phyloP scores from a whole-genome alignment of 2,329 filamentous ascomycete genomes.

The Magnaporthiopsis incrustans region DNA sequence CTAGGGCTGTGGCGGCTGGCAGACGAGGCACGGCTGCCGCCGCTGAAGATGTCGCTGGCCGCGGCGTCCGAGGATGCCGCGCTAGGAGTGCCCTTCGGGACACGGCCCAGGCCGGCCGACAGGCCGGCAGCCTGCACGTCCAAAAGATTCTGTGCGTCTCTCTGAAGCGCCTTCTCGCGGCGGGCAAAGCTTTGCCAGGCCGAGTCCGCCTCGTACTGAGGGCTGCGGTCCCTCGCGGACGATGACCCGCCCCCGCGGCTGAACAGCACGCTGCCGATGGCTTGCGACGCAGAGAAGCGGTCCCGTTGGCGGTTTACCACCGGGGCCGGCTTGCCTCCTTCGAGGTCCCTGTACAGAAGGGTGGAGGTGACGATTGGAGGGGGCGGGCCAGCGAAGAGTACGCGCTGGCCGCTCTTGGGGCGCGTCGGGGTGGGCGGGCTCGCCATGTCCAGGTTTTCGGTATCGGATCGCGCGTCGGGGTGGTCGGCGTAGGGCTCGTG shows the following conservation, averaged over 20 bases:
- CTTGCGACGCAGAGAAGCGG: conserved; percentile 15
- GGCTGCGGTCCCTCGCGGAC: conserved; percentile 15
- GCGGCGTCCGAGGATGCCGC: conserved; percentile 17
- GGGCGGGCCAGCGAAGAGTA: conserved; percentile 40
- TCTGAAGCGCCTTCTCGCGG: conserved; percentile 36
- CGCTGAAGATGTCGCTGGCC: conserved; percentile 23
- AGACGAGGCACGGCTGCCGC: conserved; percentile 33
- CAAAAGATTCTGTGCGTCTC: conserved; percentile 38
- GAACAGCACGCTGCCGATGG: conserved; percentile 30
- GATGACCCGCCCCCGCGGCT: conserved; percentile 18
- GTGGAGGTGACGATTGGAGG: conserved; percentile 31
- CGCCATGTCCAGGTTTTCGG: conserved; percentile 7
- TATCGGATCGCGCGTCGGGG: conserved; percentile 8
- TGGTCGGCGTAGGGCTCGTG: conserved; percentile 7
- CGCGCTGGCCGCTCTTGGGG: conserved; percentile 20
- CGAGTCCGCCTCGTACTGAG: conserved; percentile 29
- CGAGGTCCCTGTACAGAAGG: conserved; percentile 23
- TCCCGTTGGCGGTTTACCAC: conserved; percentile 9
- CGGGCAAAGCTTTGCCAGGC: conserved; percentile 38
- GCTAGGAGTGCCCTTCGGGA: conserved; percentile 13
- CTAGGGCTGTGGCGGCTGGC: conserved; percentile 13
- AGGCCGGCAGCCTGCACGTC: conserved; percentile 41
- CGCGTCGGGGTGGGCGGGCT: conserved; percentile 12
- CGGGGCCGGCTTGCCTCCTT: conserved; percentile 14
- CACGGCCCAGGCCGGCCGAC: conserved; percentile 26